These are phyloP conservation scores for Echinochloa phyllopogon DNA, from an alignment of 176 grass and related monocot genomes.

Conservation along the genomic window DNA sequence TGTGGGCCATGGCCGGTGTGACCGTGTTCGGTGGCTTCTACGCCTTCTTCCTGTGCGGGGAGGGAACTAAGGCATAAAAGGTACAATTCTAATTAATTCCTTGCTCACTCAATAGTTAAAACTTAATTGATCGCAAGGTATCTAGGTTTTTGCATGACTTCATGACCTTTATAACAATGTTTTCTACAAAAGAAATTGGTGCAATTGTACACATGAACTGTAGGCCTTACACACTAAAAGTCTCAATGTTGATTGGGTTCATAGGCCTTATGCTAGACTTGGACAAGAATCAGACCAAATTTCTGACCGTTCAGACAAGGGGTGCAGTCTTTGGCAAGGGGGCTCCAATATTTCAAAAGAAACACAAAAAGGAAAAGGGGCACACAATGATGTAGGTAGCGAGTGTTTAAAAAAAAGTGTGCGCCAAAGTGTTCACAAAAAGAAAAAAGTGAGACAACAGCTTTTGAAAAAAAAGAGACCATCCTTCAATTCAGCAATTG, in stretches of 20 bases:
- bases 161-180: too few species aligned
- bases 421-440: neutral
- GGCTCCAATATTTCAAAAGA: neutral
- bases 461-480: too few species aligned
- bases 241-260: too few species aligned
- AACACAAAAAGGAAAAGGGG: neutral
- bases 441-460: neutral
- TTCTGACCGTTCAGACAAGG: too few species aligned
- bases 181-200: too few species aligned
- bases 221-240: too few species aligned
- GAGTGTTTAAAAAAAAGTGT: neutral
- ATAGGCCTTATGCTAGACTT: too few species aligned
- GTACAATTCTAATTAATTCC: neutral
- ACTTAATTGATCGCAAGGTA: too few species aligned
- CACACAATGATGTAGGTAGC: neutral
- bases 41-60: slow-evolving; percentile 17
- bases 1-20: slow-evolving; percentile 22
- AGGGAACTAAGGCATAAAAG: neutral
- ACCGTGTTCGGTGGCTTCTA: neutral
- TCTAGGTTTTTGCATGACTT: too few species aligned
- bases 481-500: neutral
- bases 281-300: too few species aligned
- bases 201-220: too few species aligned
- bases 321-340: neutral
- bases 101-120: too few species aligned